Percentiles rank a stretch among this genome's conserved stretches.
Conservation (phyloP, 2,329 filamentous ascomycete genomes). For the Ascochyta pisi region DNA sequence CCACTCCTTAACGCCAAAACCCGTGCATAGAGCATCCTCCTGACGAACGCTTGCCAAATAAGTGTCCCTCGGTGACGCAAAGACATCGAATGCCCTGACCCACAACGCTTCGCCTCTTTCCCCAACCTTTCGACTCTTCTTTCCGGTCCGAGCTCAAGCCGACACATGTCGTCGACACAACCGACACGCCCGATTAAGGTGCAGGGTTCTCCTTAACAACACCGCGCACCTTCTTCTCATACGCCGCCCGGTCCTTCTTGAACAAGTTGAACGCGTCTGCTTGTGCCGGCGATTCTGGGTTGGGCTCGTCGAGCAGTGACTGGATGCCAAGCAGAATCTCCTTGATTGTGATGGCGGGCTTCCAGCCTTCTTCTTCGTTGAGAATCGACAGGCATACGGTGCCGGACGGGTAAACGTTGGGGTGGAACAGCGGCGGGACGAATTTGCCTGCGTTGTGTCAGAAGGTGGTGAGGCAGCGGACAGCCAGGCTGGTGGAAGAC, state of each 20-base stretch:
- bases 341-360: conserved; percentile 97
- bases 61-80: background rate
- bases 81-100: background rate
- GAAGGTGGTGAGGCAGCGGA: background rate
- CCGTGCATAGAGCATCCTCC: conserved; percentile 9
- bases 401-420: conserved; percentile 97
- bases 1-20: conserved; percentile 15
- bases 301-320: conserved; percentile 93
- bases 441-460: conserved; percentile 81
- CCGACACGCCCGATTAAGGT: conserved; percentile 55
- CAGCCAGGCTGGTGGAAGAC: background rate
- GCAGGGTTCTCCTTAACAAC: conserved; percentile 90
- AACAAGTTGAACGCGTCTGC: conserved; percentile 97
- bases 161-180: background rate
- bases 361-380: conserved; percentile 99
- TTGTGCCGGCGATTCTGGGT: conserved; percentile 95
- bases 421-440: conserved; percentile 92
- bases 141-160: background rate
- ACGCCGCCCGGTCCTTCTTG: conserved; percentile 86
- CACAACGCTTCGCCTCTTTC: background rate
- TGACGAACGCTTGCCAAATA: background rate
- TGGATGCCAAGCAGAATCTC: conserved; percentile 97
- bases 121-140: background rate
- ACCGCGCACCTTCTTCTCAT: conserved; percentile 85
- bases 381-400: conserved; percentile 97